Percentiles rank a stretch among this genome's conserved stretches.
Conservation (phyloP, 2,329 filamentous ascomycete species). For the Alternaria alternata region DNA sequence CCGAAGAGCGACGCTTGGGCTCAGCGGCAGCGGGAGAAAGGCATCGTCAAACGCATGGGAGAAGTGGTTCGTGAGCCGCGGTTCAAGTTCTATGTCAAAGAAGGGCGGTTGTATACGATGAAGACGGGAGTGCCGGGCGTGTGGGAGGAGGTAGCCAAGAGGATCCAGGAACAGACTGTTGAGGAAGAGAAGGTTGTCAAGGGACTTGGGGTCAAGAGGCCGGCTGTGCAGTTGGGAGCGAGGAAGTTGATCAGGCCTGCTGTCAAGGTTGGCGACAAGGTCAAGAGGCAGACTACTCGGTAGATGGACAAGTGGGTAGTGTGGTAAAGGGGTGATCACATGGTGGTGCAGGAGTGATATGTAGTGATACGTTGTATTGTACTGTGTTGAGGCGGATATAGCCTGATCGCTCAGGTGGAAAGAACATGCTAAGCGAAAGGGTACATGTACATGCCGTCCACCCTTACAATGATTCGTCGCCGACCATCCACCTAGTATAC, state of each 20-base stretch:
- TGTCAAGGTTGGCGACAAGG: conserved; percentile 12
- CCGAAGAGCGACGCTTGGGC: conserved; percentile 33
- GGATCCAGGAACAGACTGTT: conserved; percentile 39
- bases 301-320: background rate
- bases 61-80: conserved; percentile 42
- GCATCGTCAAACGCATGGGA: conserved; percentile 22
- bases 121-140: conserved; percentile 46
- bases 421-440: conserved; percentile 7
- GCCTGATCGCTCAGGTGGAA: background rate
- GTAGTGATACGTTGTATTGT: background rate
- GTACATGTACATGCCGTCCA: background rate
- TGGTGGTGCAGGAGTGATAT: background rate
- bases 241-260: conserved; percentile 1
- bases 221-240: conserved; percentile 3
- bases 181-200: background rate
- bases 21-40: conserved; percentile 30
- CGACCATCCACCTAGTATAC: background rate
- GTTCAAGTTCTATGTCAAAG: conserved; percentile 49
- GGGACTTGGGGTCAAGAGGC: conserved; percentile 1
- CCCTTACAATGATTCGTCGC: too few species aligned
- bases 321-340: background rate
- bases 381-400: background rate
- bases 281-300: conserved; percentile 40
- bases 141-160: conserved; percentile 45
- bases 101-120: conserved; percentile 40